Conservation (phyloP, 345 rosid genomes). For the Lumnitzera racemosa region DNA sequence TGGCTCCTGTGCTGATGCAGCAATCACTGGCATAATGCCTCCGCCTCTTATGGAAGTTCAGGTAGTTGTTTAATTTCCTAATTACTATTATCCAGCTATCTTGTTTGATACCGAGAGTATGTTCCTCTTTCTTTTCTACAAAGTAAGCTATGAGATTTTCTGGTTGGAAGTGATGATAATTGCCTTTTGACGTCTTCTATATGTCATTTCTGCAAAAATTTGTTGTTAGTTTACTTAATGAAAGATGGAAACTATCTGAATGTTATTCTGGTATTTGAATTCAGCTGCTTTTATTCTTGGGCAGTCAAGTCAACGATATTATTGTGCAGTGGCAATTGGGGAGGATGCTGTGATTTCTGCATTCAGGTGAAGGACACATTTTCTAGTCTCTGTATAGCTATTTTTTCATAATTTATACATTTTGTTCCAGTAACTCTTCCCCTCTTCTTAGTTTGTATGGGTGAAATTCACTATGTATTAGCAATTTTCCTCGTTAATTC, state of each 20-base stretch:
- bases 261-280: slow-evolving; percentile 50
- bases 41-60: slow-evolving; percentile 88
- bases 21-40: slow-evolving; percentile 85
- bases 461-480: too few relatives aligned
- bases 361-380: slow-evolving; percentile 50
- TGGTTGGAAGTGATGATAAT: not conserved
- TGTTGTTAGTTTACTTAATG: slow-evolving; percentile 11
- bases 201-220: not conserved
- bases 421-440: not conserved
- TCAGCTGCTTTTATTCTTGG: slow-evolving; percentile 94
- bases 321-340: slow-evolving; percentile 83
- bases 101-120: too few relatives aligned
- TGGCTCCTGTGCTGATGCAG: slow-evolving; percentile 78
- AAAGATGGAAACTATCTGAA: slow-evolving; percentile 29
- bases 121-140: too few relatives aligned
- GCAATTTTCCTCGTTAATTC: too few relatives aligned
- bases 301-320: slow-evolving; percentile 96
- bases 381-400: too few relatives aligned
- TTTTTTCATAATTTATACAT: not conserved
- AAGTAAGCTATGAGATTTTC: not conserved
- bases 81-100: not conserved
- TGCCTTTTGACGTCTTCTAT: not conserved
- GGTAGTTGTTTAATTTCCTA: slow-evolving; percentile 30
- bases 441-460: not conserved
- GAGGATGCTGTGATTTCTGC: slow-evolving; percentile 96